phyloP scores from a whole-genome alignment of 768 basidiomycete species.

The Boletus rex-veris region DNA sequence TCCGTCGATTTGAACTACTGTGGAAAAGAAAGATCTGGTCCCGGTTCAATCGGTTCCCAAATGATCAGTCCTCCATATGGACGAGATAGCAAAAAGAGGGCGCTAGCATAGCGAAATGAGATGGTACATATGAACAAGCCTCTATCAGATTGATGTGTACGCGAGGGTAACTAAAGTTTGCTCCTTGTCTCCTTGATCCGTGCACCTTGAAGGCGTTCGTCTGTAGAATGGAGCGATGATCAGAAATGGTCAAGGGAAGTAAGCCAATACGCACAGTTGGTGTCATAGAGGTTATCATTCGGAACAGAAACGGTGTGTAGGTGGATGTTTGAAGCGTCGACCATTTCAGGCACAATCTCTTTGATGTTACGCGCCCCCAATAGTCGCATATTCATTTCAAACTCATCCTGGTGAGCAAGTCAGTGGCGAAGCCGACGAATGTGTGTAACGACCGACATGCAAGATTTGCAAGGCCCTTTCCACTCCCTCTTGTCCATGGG shows the following conservation, averaged over 20 bases:
- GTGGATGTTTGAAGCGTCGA: conserved; percentile 71
- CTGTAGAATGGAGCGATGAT: conserved; percentile 25
- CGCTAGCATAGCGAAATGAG: neutral
- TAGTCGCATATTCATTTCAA: conserved; percentile 96
- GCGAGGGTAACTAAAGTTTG: conserved; percentile 33
- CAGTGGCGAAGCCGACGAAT: neutral
- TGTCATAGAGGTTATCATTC: conserved; percentile 67
- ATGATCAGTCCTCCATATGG: neutral
- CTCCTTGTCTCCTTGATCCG: conserved; percentile 37
- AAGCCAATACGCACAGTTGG: conserved; percentile 64
- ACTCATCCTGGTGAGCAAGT: conserved; percentile 68
- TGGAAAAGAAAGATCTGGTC: neutral
- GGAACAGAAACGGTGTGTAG: conserved; percentile 68
- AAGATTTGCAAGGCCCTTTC: conserved; percentile 79
- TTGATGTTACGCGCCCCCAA: conserved; percentile 78
- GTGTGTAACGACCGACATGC: conserved; percentile 41
- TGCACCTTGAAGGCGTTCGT: conserved; percentile 43
- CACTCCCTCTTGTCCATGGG: conserved; percentile 87
- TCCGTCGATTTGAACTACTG: neutral
- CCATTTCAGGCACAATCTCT: conserved; percentile 86
- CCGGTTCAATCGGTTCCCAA: neutral
- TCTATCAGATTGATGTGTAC: neutral
- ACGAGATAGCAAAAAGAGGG: neutral
- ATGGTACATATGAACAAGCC: neutral
- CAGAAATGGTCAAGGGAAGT: neutral